Evolutionary conservation across 495 filamentous ascomycete genomes (phyloP).

Genomic region (Pseudoneurospora amorphoporcata): DNA sequence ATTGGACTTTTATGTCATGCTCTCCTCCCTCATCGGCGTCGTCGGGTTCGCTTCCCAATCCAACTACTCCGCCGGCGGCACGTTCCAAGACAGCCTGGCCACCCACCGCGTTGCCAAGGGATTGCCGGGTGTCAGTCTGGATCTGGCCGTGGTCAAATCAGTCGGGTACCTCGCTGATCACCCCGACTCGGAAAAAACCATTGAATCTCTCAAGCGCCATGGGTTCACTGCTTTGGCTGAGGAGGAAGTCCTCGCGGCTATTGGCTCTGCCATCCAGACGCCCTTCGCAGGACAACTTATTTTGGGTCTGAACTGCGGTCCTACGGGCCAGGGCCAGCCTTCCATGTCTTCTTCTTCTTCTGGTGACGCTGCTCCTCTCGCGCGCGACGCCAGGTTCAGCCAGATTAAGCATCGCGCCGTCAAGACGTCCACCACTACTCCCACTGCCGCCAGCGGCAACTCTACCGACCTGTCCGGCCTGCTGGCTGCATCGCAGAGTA

Average conservation of each 20-base stretch:
- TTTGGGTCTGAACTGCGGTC: constrained; percentile 18
- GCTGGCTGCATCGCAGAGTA: constrained; percentile 2
- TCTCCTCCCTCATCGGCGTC: constrained; percentile 38
- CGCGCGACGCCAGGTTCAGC: constrained; percentile 12
- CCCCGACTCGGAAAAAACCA: constrained; percentile 7
- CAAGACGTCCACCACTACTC: background rate
- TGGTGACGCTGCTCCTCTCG: background rate
- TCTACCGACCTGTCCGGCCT: constrained; percentile 4
- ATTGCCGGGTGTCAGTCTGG: constrained; percentile 32
- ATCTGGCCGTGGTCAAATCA: constrained; percentile 34
- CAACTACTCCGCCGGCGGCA: constrained; percentile 41
- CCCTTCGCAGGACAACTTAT: constrained; percentile 13
- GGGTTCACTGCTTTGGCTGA: constrained; percentile 14
- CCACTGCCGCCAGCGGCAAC: background rate
- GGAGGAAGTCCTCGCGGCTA: constrained; percentile 13
- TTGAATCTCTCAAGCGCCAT: constrained; percentile 12
- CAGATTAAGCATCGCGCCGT: constrained; percentile 6
- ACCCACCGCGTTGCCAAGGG: constrained; percentile 11
- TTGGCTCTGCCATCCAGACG: constrained; percentile 14
- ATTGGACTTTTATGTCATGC: constrained; percentile 47
- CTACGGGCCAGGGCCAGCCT: background rate
- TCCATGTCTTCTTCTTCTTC: too few relatives aligned
- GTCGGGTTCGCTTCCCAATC: constrained; percentile 32
- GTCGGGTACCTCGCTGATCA: constrained; percentile 25
- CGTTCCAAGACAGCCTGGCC: constrained; percentile 22